phyloP scores from a whole-genome alignment of 164 flowering plant genomes.

The Stephania cephalantha region DNA sequence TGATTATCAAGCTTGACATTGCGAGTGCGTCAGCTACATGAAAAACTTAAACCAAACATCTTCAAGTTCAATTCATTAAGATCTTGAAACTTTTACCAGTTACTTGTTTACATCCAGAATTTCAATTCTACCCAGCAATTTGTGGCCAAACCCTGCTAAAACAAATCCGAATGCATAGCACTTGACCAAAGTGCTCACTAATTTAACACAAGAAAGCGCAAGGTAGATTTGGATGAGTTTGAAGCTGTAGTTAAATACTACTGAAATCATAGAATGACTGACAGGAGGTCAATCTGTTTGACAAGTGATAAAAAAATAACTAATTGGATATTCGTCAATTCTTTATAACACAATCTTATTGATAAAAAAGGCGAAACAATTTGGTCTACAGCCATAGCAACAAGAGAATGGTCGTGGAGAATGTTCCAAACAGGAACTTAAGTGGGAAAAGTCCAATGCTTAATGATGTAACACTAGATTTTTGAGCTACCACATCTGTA shows the following conservation, averaged over 20 bases:
- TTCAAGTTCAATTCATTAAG: too few species aligned
- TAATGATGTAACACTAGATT: conserved; percentile 8
- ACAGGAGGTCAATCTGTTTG: not conserved
- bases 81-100: too few species aligned
- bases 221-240: not conserved
- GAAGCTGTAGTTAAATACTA: not conserved
- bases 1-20: too few species aligned
- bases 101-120: too few species aligned
- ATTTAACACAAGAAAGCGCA: not conserved
- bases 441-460: conserved; percentile 13
- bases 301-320: not conserved
- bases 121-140: too few species aligned
- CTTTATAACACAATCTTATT: not conserved
- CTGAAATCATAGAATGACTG: not conserved
- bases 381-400: conserved; percentile 9
- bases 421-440: conserved; percentile 16
- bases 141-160: too few species aligned
- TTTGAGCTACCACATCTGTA: not conserved
- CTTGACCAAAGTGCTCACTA: not conserved
- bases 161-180: too few species aligned
- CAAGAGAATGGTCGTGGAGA: conserved; percentile 17
- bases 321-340: not conserved
- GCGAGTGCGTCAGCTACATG: too few species aligned
- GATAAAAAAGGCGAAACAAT: not conserved
- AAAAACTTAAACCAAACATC: too few species aligned